Percentiles rank a stretch among this genome's conserved stretches.
phyloP scores from a whole-genome alignment of 2,329 filamentous ascomycete species.

The Trichoderma lentiforme region DNA sequence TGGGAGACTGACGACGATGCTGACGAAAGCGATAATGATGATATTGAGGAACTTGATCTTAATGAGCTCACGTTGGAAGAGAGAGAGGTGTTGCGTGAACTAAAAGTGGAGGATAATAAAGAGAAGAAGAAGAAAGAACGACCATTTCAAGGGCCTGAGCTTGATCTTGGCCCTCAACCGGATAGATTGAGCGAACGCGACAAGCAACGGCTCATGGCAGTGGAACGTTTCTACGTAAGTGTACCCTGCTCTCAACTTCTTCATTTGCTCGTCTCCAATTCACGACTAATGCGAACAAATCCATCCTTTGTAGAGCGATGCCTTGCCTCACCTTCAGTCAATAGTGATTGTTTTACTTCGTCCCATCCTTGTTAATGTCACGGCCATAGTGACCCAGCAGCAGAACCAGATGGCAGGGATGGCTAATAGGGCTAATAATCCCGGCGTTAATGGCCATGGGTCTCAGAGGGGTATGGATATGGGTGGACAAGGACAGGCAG shows the following conservation, averaged over 20 bases:
- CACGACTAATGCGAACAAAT: slow-evolving; percentile 18
- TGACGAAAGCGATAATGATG: slow-evolving; percentile 39
- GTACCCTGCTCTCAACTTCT: background rate
- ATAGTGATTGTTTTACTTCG: slow-evolving; percentile 90
- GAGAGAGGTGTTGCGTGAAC: slow-evolving; percentile 41
- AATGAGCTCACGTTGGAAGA: slow-evolving; percentile 43
- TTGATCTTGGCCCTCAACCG: slow-evolving; percentile 48
- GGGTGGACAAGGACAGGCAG: slow-evolving; percentile 32
- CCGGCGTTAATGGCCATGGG: slow-evolving; percentile 39
- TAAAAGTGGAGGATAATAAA: slow-evolving; percentile 35
- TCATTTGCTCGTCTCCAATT: background rate
- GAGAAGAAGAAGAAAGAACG: slow-evolving; percentile 29
- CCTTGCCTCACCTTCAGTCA: slow-evolving; percentile 84
- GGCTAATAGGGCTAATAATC: slow-evolving; percentile 36
- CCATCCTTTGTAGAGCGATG: slow-evolving; percentile 54
- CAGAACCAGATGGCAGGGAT: slow-evolving; percentile 42
- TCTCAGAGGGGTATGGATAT: slow-evolving; percentile 31
- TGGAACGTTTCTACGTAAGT: slow-evolving; percentile 85
- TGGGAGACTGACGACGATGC: slow-evolving; percentile 59
- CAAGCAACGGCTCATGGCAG: slow-evolving; percentile 63
- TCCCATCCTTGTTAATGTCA: slow-evolving; percentile 82
- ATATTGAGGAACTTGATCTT: slow-evolving; percentile 48
- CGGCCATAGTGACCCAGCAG: slow-evolving; percentile 64
- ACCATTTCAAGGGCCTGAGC: slow-evolving; percentile 26
- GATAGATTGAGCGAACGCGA: slow-evolving; percentile 50